Evolutionary conservation across 2,329 filamentous ascomycete species (phyloP).

Genomic region (Xylaria hypoxylon): DNA sequence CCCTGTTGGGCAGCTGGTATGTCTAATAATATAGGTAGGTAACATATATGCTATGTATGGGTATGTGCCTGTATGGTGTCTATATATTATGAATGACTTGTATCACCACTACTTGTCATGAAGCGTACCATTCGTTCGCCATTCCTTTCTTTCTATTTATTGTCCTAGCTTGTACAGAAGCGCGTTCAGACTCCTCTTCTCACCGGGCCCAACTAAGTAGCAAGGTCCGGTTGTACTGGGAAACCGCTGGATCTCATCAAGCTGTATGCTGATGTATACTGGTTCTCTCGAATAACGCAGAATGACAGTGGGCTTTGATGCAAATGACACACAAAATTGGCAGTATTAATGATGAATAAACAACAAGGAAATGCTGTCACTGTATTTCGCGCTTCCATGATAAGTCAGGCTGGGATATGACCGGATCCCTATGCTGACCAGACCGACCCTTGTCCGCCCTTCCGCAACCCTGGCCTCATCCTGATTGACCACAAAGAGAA

Average conservation of each 20-base stretch:
- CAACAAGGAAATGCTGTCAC: slow-evolving; percentile 19
- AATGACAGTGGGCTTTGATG: neutral
- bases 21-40: too few species aligned
- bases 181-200: neutral
- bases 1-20: too few species aligned
- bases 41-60: too few species aligned
- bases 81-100: slow-evolving; percentile 1
- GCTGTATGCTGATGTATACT: slow-evolving; percentile 5
- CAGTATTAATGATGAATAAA: slow-evolving; percentile 19
- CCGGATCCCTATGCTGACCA: slow-evolving; percentile 33
- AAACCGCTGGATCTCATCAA: neutral
- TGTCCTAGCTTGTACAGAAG: slow-evolving; percentile 1
- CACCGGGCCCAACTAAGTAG: neutral
- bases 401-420: slow-evolving; percentile 13
- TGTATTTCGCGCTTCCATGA: slow-evolving; percentile 20
- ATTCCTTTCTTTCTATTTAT: slow-evolving; percentile 24
- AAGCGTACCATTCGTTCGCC: slow-evolving; percentile 12
- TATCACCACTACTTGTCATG: neutral
- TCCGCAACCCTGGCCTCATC: slow-evolving; percentile 18
- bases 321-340: neutral
- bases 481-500: slow-evolving; percentile 23
- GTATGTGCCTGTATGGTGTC: too few species aligned
- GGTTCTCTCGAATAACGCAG: slow-evolving; percentile 2
- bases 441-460: slow-evolving; percentile 22
- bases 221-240: neutral